Percentiles rank a stretch among this genome's conserved stretches.
These are phyloP conservation scores for Russula lepida DNA, from an alignment of 768 basidiomycete species.

Conservation along the genomic window DNA sequence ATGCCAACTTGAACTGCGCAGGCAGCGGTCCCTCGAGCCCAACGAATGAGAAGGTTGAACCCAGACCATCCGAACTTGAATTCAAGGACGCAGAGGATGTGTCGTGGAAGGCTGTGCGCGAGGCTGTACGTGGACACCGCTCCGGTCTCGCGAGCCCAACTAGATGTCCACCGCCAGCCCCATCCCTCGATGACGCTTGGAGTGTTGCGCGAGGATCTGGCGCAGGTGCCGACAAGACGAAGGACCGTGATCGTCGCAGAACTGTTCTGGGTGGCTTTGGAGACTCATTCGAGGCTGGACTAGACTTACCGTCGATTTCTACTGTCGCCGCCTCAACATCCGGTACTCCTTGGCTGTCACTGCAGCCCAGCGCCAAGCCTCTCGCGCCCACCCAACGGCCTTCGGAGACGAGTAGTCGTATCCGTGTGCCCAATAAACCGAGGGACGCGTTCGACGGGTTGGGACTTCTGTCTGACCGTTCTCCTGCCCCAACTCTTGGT, in stretches of 20 bases:
- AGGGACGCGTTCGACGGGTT: constrained; percentile 79
- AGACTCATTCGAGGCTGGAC: constrained; percentile 42
- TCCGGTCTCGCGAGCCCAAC: constrained; percentile 19
- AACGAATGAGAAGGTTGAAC: constrained; percentile 18
- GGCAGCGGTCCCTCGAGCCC: constrained; percentile 41
- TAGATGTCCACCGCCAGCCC: constrained; percentile 2
- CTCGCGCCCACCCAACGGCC: not conserved
- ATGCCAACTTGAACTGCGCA: constrained; percentile 27
- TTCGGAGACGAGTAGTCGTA: constrained; percentile 8
- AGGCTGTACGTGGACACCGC: constrained; percentile 19
- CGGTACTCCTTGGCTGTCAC: not conserved
- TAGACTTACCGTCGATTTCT: constrained; percentile 7
- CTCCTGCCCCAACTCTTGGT: constrained; percentile 57
- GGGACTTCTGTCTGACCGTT: constrained; percentile 41
- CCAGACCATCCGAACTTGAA: constrained; percentile 20
- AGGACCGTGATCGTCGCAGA: constrained; percentile 19
- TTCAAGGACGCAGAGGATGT: constrained; percentile 28
- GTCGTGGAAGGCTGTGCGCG: constrained; percentile 19
- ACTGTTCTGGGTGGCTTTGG: constrained; percentile 40
- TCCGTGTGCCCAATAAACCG: constrained; percentile 20
- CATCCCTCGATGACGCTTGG: constrained; percentile 17
- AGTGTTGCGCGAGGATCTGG: not conserved
- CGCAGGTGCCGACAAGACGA: constrained; percentile 11
- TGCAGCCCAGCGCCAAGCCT: constrained; percentile 1
- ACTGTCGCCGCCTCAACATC: constrained; percentile 3